Base-by-base conservation (phyloP, 2,329 filamentous ascomycete genomes). In the Cytospora paraplurivora region DNA sequence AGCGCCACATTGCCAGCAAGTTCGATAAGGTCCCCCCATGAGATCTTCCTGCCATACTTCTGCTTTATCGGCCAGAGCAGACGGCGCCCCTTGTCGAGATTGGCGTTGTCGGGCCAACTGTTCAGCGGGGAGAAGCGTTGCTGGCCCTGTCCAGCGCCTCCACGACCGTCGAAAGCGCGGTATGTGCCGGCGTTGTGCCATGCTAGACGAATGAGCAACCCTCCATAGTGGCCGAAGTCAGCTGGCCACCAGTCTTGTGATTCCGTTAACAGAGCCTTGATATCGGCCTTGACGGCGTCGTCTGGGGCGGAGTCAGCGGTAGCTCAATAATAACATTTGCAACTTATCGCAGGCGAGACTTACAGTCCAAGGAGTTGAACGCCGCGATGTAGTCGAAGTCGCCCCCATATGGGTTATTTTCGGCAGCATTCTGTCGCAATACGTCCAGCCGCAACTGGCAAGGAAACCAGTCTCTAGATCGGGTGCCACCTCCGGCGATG, bases 101-200 rank as follows among this genome's bases (percentile, higher is more conserved):
- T 87, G 71, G 84, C 86, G 68, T 92, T 92, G 76, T 92, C 89
- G 33, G 89, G 89, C 89, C 89, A 92, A 78, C 85, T 85, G 81
- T 91, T 91, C 71, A 92, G 84, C 3, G 89, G 89, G 58, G 88
- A 71, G 86, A 80, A 62, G 88, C 90, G 71, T 85, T 88, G 66
- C 76, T 92, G 89, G 60, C 88, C 89, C 66, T 67, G 67, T 55
- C 88, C 88, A 71, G 85, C 86, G 62, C 90, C 90, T 60, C 90
- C 90, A 66, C 90, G 89, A 44, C 90, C 90, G 69, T 93, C 90
- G 59, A 81, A 82, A 72, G 89, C 85, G 70, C 90, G 88, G 79
- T 93, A 93, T 56, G 90, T 93, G 66, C 90, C 90, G 21, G 90
- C 85, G 69, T 86, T 87, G 81, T 93, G 90, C 90, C 90, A 93